Base-by-base conservation (phyloP, 805 yeast species). In the Candida dendrica region DNA sequence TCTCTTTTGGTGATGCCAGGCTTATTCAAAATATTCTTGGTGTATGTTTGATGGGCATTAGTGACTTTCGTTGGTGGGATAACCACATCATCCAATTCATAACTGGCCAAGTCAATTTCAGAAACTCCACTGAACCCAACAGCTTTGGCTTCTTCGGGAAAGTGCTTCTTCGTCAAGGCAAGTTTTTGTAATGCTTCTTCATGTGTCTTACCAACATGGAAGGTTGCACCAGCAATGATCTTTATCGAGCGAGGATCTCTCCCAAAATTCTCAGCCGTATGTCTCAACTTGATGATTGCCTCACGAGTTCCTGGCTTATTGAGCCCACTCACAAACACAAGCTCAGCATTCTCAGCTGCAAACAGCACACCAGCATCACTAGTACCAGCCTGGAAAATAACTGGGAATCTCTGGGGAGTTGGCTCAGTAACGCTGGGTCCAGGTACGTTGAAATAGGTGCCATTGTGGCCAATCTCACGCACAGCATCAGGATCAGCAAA, bases 91-190 rank as follows among this genome's bases (percentile, higher is more conserved):
- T 62, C 63, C 40, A 51, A 45, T 11, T 46, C 52, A 46, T 49
- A 65, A 33, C 59, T 49, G 22, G 61, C 55, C 32, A 65, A 54
- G 39, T 65, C 69, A 39, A 64, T 52, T 2, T 69, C 71, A 3
- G 67, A 64, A 65, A 68, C 63, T 11, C 71, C 71, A 35, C 69
- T 55, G 44, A 66, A 65, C n/a, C 65, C 48, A 1, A 65, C 66
- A 38, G 62, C 65, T 38, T 63, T 64, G 2, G 65, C 66, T 9
- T 68, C 71, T 39, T 63, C 68, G 42, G 59, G 65, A 7, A 59
- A 63, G 41, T 59, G 61, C 11, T 40, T 37, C 36, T 50, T 48
- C 40, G 32, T 58, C 41, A 41, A 60, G 11, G 61, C 46, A 42
- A 50, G 56, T 41, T 65, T 65, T 6, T 44, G 53, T 35, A 42